Percentiles rank a stretch among this genome's conserved stretches.
Conservation (phyloP, 768 basidiomycete genomes). For the Serendipita vermifera region DNA sequence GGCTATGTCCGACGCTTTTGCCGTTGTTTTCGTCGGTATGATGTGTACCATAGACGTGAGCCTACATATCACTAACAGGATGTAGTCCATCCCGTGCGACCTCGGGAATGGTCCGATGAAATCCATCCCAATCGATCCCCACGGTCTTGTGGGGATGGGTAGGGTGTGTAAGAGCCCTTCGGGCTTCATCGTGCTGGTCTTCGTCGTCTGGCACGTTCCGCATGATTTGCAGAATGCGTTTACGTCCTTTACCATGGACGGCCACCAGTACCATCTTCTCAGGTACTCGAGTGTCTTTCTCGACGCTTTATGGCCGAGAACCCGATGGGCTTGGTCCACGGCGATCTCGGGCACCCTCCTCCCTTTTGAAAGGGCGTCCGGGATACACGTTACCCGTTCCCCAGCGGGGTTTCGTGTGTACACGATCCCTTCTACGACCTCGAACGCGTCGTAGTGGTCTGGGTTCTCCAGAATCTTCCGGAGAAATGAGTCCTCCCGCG, state of each 20-base stretch:
- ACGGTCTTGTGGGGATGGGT: conserved; percentile 26
- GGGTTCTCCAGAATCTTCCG: too few species aligned
- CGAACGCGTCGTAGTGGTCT: too few species aligned
- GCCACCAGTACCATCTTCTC: background rate
- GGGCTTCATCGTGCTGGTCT: conserved; percentile 13
- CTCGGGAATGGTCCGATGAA: conserved; percentile 27
- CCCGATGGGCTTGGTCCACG: background rate
- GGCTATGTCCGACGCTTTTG: conserved; percentile 19
- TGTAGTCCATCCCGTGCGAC: conserved; percentile 20
- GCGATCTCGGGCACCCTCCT: background rate
- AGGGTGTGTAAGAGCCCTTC: too few species aligned
- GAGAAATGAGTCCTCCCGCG: too few species aligned
- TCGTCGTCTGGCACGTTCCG: conserved; percentile 19
- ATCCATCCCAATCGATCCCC: conserved; percentile 31
- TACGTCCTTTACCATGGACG: conserved; percentile 15
- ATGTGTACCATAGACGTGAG: conserved; percentile 25
- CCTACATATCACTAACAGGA: conserved; percentile 22
- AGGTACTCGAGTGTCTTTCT: background rate
- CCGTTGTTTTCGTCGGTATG: conserved; percentile 20
- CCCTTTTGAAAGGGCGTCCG: background rate
- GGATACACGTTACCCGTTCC: too few species aligned
- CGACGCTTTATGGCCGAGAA: background rate
- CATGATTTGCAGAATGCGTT: conserved; percentile 20
- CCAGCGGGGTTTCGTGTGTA: too few species aligned
- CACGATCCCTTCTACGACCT: too few species aligned